These are phyloP conservation scores for Mrakia frigida DNA, from an alignment of 768 basidiomycete genomes.

Conservation along the genomic window DNA sequence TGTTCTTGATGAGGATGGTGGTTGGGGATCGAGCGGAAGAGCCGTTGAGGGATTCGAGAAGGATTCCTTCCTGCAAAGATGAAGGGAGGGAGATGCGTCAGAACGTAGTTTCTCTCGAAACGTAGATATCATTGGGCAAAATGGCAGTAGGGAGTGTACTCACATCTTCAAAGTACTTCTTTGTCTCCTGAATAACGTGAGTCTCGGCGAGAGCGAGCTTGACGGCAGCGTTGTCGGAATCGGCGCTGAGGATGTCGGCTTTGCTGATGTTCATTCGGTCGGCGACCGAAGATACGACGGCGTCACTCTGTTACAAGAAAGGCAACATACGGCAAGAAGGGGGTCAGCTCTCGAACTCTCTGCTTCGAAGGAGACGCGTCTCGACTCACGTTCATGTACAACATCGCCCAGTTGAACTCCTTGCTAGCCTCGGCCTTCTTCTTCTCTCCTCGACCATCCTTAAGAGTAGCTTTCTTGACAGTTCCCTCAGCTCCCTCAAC, in stretches of 20 bases:
- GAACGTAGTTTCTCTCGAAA: neutral
- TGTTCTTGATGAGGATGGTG: slow-evolving; percentile 88
- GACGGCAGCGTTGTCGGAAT: slow-evolving; percentile 74
- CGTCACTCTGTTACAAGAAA: slow-evolving; percentile 65
- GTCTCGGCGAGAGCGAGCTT: slow-evolving; percentile 96
- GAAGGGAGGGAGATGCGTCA: neutral
- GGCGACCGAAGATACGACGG: slow-evolving; percentile 84
- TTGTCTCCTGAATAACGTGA: slow-evolving; percentile 91
- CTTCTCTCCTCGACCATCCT: slow-evolving; percentile 58
- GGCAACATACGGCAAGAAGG: neutral
- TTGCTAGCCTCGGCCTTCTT: slow-evolving; percentile 53
- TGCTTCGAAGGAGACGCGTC: neutral
- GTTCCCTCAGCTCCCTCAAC: slow-evolving; percentile 43
- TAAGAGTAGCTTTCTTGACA: slow-evolving; percentile 52
- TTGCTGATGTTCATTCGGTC: slow-evolving; percentile 82
- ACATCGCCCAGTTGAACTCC: slow-evolving; percentile 85
- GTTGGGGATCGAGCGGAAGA: slow-evolving; percentile 58
- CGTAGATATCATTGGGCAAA: slow-evolving; percentile 49
- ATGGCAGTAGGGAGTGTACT: slow-evolving; percentile 53
- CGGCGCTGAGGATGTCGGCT: slow-evolving; percentile 78
- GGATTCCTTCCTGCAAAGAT: slow-evolving; percentile 35
- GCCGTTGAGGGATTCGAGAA: slow-evolving; percentile 35
- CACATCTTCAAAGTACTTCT: slow-evolving; percentile 66
- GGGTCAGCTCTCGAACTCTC: neutral
- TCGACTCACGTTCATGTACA: slow-evolving; percentile 92